Evolutionary conservation across 164 flowering plant genomes (phyloP).

Genomic region (Vitis rupestris): DNA sequence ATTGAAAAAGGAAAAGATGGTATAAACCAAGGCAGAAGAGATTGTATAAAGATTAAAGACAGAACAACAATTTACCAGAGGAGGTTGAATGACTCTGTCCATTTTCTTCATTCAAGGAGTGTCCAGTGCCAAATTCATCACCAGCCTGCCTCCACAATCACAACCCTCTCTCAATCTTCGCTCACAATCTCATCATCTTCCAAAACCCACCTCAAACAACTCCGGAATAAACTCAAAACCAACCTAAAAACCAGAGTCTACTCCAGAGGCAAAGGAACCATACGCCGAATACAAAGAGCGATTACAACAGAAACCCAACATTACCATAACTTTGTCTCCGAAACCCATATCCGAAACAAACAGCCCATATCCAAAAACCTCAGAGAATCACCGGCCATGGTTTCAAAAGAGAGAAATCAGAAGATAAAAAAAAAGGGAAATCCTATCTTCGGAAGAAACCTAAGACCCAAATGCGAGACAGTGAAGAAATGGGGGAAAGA

Average conservation of each 20-base stretch:
- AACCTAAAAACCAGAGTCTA: not conserved
- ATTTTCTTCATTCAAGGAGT: slow-evolving; percentile 30
- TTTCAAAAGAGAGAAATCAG: not conserved
- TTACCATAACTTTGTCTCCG: slow-evolving; percentile 1
- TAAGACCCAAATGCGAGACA: slow-evolving; percentile 24
- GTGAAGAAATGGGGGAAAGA: slow-evolving; percentile 18
- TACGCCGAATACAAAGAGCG: slow-evolving; percentile 2
- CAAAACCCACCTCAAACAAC: not conserved
- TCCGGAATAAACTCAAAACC: not conserved
- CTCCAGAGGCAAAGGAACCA: slow-evolving; percentile 8
- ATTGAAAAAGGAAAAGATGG: not conserved
- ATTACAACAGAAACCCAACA: slow-evolving; percentile 3
- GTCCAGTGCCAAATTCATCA: slow-evolving; percentile 8
- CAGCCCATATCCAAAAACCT: slow-evolving; percentile 21
- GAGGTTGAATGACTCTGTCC: slow-evolving; percentile 76
- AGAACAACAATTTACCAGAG: slow-evolving; percentile 49
- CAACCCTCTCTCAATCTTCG: not conserved
- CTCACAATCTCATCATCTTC: slow-evolving; percentile 1
- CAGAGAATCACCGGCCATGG: slow-evolving; percentile 10
- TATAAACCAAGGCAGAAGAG: slow-evolving; percentile 1
- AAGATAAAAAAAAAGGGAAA: slow-evolving; percentile 4
- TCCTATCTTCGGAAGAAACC: not conserved
- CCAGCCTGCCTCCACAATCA: slow-evolving; percentile 1
- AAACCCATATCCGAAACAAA: slow-evolving; percentile 20
- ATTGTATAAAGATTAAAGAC: not conserved